Evolutionary conservation across 192 early-diverging fungal genomes (phyloP).

Genomic region (Mortierella alpina): DNA sequence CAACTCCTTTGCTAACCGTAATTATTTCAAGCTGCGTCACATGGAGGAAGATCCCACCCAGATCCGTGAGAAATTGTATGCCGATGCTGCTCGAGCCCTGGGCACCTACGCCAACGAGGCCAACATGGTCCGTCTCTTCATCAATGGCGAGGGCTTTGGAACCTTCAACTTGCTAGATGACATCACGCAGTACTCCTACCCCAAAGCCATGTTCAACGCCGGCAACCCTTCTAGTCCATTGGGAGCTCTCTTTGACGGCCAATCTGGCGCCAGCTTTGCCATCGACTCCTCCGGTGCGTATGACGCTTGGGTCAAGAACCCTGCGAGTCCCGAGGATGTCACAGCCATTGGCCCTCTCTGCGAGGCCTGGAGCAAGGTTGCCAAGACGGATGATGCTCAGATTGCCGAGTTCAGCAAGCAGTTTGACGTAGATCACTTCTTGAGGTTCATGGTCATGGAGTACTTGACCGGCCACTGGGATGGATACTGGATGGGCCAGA

Average conservation of each 20-base stretch:
- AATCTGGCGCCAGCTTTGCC: constrained; percentile 56
- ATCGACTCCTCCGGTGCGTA: constrained; percentile 27
- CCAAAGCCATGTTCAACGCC: constrained; percentile 54
- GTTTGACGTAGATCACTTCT: constrained; percentile 54
- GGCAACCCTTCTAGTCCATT: constrained; percentile 32
- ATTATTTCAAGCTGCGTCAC: constrained; percentile 60
- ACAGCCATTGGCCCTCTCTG: constrained; percentile 38
- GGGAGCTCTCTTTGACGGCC: constrained; percentile 60
- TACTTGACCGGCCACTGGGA: constrained; percentile 62
- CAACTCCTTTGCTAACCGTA: constrained; percentile 43
- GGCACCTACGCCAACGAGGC: constrained; percentile 60
- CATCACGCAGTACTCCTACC: constrained; percentile 55
- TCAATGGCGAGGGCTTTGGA: constrained; percentile 56
- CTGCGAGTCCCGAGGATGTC: constrained; percentile 27
- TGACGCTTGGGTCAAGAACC: constrained; percentile 34
- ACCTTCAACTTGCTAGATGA: constrained; percentile 64
- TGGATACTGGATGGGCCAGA: constrained; percentile 60
- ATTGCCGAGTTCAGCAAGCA: constrained; percentile 33
- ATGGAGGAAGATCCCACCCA: constrained; percentile 64
- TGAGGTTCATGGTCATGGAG: constrained; percentile 64
- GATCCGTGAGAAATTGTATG: constrained; percentile 62
- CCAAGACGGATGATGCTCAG: constrained; percentile 41
- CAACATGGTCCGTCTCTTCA: constrained; percentile 58
- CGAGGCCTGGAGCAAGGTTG: constrained; percentile 24
- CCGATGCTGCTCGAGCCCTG: constrained; percentile 54